A percentile compares a stretch with the other conserved stretches of the same genome.
Evolutionary conservation across 345 rosid genomes (phyloP).

Genomic region (Arabidopsis arenosa): DNA sequence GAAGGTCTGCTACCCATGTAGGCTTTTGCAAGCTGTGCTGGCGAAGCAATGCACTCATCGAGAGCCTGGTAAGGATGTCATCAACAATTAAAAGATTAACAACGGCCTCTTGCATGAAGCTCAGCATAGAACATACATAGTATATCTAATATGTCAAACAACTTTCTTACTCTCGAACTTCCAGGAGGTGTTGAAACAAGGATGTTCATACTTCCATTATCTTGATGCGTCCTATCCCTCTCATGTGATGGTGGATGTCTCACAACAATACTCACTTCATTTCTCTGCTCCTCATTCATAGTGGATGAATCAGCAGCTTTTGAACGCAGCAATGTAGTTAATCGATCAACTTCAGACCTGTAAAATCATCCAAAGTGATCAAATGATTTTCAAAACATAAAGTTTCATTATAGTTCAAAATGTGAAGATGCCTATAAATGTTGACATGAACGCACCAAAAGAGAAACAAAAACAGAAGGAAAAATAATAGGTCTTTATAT

Average conservation of each 20-base stretch:
- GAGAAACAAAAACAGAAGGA: neutral
- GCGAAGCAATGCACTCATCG: conserved; percentile 75
- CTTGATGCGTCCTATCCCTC: conserved; percentile 48
- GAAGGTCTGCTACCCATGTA: conserved; percentile 92
- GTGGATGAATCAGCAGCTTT: conserved; percentile 54
- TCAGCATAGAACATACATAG: conserved; percentile 5
- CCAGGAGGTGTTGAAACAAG: conserved; percentile 54
- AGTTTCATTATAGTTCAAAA: neutral
- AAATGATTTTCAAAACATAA: neutral
- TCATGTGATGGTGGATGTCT: conserved; percentile 41
- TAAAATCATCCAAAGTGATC: conserved; percentile 17
- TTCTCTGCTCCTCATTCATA: conserved; percentile 52
- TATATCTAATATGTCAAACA: neutral
- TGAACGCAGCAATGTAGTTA: conserved; percentile 74
- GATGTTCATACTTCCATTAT: conserved; percentile 49
- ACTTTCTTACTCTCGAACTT: conserved; percentile 54
- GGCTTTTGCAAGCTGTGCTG: conserved; percentile 96
- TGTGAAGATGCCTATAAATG: neutral
- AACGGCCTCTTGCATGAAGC: conserved; percentile 1
- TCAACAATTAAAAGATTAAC: conserved; percentile 26
- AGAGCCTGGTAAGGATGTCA: conserved; percentile 57
- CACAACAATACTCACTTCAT: conserved; percentile 49
- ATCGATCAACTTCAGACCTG: conserved; percentile 88
- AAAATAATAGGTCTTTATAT: neutral
- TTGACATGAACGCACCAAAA: conserved; percentile 4